Evolutionary conservation across 148 eudicot species (phyloP), one percentile per base, ranked within the genome.

Genomic region (Cornus controversa): DNA sequence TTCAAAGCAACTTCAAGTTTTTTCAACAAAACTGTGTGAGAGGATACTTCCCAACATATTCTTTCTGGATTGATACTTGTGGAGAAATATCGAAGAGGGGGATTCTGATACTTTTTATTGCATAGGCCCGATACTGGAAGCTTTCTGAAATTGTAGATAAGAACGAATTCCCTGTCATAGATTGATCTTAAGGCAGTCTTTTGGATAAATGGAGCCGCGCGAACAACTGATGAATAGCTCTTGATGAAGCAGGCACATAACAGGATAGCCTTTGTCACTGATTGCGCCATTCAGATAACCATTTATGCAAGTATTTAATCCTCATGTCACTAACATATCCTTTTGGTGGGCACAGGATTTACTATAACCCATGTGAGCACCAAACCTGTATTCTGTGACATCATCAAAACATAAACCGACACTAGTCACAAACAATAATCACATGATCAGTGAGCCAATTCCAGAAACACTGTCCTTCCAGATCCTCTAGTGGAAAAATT

Each of bases 1-100:
- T 75, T 88, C 82, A 96, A 66, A 70, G 89, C 82, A 74, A 65
- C 75, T 79, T 83, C 86, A 40, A 93, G 90, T 78, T 83, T 91
- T 66, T 73, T 80, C 64, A 91, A 57, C 86, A 90, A 29, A 78
- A 74, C 68, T 60, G 53, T 77, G 29, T 29, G 82, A 40, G 81
- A 73, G 57, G 84, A 79, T 69, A 76, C 84, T 77, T 77, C 86
- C 79, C 80, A 70, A 60, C 40, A 58, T 25, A 77, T 67, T 36
- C 53, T 76, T 70, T 15, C 70, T 62, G 80, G 62, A 28, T 78
- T 81, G 29, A n/a, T 72, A 67, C 73, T 78, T 16, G 81, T 82
- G 54, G 76, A 85, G 72, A 81, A 72, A 69, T 63, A 57, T 34
- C 42, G 69, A 4, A 66, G 40, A 67, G 18, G 47, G 18, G n/a